phyloP scores from a whole-genome alignment of 2,329 filamentous ascomycete genomes.

The Seiridium unicorne region DNA sequence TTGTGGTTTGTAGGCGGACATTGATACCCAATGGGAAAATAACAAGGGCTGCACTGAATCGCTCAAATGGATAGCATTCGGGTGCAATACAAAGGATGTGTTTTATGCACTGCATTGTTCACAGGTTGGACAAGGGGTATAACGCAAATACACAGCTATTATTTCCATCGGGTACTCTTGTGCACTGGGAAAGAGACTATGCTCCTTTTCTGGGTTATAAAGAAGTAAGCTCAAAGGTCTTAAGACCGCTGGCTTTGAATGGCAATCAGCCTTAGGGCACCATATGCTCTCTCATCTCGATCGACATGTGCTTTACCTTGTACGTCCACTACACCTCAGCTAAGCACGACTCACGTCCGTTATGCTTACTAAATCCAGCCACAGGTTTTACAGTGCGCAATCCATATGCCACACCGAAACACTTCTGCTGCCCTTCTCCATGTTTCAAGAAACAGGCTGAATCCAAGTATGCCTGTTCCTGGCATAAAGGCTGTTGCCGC shows the following conservation, averaged over 20 bases:
- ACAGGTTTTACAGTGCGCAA: too few relatives aligned
- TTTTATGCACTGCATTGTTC: constrained; percentile 15
- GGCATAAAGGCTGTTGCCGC: too few relatives aligned
- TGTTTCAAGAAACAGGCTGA: too few relatives aligned
- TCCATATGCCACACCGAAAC: too few relatives aligned
- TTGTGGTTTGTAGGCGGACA: neutral
- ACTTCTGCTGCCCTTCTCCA: too few relatives aligned
- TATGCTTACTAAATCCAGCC: neutral
- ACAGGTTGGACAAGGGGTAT: constrained; percentile 18
- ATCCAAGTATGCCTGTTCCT: too few relatives aligned
- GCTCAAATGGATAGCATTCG: constrained; percentile 1
- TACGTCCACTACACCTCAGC: constrained; percentile 15
- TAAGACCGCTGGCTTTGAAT: neutral
- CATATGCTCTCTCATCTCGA: too few relatives aligned
- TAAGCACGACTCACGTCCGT: constrained; percentile 14
- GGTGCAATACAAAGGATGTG: constrained; percentile 18
- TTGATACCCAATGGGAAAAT: constrained; percentile 1
- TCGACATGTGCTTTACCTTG: neutral
- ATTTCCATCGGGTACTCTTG: neutral
- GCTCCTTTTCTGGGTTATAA: neutral
- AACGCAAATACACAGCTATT: constrained; percentile 7
- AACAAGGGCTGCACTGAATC: neutral
- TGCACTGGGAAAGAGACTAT: neutral
- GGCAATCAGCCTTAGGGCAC: neutral
- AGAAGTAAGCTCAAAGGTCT: neutral